These are phyloP conservation scores for Thielaviopsis musarum DNA, from an alignment of 2,329 filamentous ascomycete genomes.

Conservation along the genomic window DNA sequence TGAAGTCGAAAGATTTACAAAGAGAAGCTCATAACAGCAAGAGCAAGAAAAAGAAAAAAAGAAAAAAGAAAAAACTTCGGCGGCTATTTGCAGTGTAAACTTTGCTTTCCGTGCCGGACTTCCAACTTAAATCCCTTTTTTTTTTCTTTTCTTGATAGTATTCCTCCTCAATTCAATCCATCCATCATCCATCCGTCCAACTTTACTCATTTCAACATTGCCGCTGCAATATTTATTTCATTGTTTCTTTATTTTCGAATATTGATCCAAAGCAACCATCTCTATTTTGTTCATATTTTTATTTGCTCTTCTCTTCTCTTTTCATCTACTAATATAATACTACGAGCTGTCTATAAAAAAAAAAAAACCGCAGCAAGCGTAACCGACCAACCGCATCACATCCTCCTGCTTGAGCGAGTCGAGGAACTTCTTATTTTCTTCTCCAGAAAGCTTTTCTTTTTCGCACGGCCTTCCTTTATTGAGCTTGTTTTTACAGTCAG, in stretches of 20 bases:
- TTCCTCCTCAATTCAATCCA: background rate
- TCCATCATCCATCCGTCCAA: background rate
- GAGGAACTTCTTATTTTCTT: background rate
- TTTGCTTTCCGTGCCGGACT: background rate
- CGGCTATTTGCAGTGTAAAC: background rate
- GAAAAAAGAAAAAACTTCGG: background rate
- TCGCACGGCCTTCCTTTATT: background rate
- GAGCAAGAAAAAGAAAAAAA: background rate
- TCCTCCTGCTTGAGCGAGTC: background rate
- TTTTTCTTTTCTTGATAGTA: background rate
- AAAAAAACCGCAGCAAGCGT: background rate
- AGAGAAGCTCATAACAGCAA: too few relatives aligned
- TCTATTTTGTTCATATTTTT: background rate
- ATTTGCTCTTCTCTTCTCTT: background rate
- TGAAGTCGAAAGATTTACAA: too few relatives aligned
- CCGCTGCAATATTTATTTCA: background rate
- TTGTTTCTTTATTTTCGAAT: background rate
- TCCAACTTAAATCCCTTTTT: background rate
- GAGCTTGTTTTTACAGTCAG: background rate
- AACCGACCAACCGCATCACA: background rate
- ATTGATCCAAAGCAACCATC: background rate
- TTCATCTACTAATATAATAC: background rate
- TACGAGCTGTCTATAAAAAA: too few relatives aligned
- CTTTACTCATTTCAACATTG: background rate
- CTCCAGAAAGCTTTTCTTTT: too few relatives aligned